Base-by-base conservation (phyloP, 345 rosid genomes). In the Linum tenue region DNA sequence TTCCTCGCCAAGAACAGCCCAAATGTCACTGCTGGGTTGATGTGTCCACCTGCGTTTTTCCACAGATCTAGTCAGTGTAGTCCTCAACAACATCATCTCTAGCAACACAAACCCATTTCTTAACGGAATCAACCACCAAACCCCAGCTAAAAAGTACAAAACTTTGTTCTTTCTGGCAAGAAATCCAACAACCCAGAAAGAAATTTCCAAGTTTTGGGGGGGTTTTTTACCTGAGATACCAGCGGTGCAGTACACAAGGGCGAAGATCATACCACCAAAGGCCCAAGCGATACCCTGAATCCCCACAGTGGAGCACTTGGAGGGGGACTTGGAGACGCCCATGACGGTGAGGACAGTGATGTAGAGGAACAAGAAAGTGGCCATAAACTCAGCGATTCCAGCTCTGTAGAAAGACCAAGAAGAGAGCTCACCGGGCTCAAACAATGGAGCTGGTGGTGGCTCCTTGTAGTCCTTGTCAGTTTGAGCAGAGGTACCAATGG, bases 1-100 rank as follows among this genome's bases (percentile, higher is more conserved):
- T 48, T 48, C 53, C 53, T 48, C 53, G 53, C 53, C 53, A 48
- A 48, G 53, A 48, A 48, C 53, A 48, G 53, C 53, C 53, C 53
- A 48, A 48, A 48, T 3, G 53, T 48, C 53, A 48, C 53, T 1
- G 53, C 53, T 48, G 53, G 53, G 53, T 48, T 48, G 14, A 48
- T 48, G 11, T 48, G 53, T 9, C 53, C 53, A 48, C 53, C 53
- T 48, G 53, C 14, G 14, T 6, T 15, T 9, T 9, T 5, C 6
- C 12, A 48, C 11, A 48, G 53, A 48, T 48, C 53, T 48, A 48
- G 1, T 48, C 53, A 48, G 53, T 48, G 3, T 48, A 48, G 11
- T 9, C 3, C 53, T 48, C 14, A 41, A 41, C 53, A 48, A 48
- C 12, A 2, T 48, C 53, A 48, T 41, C 44, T 8, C 5, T 41